A percentile compares a stretch with the other conserved stretches of the same genome.
Conservation (phyloP, 352 stramenopile species). For the Globisporangium yorkense region DNA sequence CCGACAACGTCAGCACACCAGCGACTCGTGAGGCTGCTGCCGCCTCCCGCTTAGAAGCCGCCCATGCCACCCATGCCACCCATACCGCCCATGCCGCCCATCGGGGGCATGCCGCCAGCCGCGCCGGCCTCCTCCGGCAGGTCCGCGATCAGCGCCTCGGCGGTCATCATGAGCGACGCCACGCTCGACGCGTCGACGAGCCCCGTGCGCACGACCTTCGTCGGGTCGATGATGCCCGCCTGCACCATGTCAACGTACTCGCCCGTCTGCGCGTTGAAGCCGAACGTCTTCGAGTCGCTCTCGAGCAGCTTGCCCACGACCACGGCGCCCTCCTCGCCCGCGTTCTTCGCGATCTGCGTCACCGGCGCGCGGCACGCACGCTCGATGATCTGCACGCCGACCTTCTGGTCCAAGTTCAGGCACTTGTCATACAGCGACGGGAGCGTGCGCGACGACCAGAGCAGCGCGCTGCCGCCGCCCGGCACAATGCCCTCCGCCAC, state of each 20-base stretch:
- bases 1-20: no score
- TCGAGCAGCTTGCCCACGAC: conserved; percentile 99
- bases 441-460: conserved; percentile 95
- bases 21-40: no score
- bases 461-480: conserved; percentile 95
- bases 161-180: conserved; percentile 99
- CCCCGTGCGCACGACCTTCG: conserved; percentile 98
- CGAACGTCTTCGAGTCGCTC: conserved; percentile 86
- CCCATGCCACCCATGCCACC: conserved; percentile 77
- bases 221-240: conserved; percentile 97
- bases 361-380: conserved; percentile 92
- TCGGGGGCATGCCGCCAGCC: conserved; percentile 33
- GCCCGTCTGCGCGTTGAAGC: conserved; percentile 97
- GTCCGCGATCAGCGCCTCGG: conserved; percentile 98
- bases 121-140: conserved; percentile 86
- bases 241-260: conserved; percentile 98
- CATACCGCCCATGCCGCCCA: conserved; percentile 80
- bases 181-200: conserved; percentile 98
- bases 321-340: conserved; percentile 97
- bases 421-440: conserved; percentile 82
- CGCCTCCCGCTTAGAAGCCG: conserved; percentile 39
- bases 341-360: conserved; percentile 98
- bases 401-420: conserved; percentile 97
- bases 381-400: conserved; percentile 97
- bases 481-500: conserved; percentile 99